Conservation (phyloP, 257 asterid genomes). For the Solanum microdontum region DNA sequence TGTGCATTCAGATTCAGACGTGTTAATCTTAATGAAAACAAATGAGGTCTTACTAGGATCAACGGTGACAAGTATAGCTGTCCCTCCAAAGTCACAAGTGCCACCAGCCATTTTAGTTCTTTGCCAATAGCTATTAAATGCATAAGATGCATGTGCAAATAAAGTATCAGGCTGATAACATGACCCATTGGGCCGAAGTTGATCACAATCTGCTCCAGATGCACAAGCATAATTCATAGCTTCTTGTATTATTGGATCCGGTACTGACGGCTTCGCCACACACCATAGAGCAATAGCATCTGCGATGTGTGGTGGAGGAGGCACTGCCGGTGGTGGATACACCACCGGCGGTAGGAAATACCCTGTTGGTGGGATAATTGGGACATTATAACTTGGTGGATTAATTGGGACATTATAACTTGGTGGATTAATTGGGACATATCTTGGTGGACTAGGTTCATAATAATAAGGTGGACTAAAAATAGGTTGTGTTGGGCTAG, state of each 20-base stretch:
- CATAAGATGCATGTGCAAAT: slow-evolving; percentile 84
- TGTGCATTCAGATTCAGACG: background rate
- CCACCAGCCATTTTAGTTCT: slow-evolving; percentile 67
- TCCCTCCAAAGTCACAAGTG: slow-evolving; percentile 86
- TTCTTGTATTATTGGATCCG: slow-evolving; percentile 81
- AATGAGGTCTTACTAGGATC: slow-evolving; percentile 64
- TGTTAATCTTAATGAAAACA: too few species aligned
- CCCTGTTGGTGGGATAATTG: background rate
- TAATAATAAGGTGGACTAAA: slow-evolving; percentile 21
- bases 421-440: slow-evolving; percentile 18
- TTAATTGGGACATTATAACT: background rate
- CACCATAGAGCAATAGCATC: slow-evolving; percentile 62
- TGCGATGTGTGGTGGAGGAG: slow-evolving; percentile 57
- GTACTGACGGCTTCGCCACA: slow-evolving; percentile 90
- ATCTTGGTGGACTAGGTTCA: slow-evolving; percentile 18
- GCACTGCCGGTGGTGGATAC: slow-evolving; percentile 69
- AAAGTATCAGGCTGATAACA: slow-evolving; percentile 72
- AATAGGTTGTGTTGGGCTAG: slow-evolving; percentile 19
- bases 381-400: too few species aligned
- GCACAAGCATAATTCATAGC: slow-evolving; percentile 94
- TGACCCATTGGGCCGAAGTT: slow-evolving; percentile 56
- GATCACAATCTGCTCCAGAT: slow-evolving; percentile 78
- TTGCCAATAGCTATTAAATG: slow-evolving; percentile 91
- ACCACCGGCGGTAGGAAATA: slow-evolving; percentile 69
- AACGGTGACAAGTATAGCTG: slow-evolving; percentile 72